A percentile compares a stretch with the other conserved stretches of the same genome.
Evolutionary conservation across 345 rosid genomes (phyloP).

Genomic region (Dipteronia dyeriana): DNA sequence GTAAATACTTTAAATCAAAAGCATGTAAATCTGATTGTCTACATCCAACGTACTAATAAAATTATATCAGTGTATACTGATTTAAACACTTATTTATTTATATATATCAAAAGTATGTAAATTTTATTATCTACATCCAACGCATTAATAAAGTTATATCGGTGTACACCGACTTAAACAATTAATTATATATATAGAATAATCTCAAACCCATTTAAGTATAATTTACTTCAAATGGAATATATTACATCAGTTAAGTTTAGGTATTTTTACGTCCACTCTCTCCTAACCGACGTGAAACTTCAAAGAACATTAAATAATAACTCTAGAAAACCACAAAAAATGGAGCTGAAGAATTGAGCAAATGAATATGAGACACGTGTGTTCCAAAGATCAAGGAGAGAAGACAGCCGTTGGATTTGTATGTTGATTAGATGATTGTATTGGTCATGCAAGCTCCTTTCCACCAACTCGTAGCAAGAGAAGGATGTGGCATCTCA

Average conservation of each 20-base stretch:
- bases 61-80: no score
- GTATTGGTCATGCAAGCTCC: constrained; percentile 4
- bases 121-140: no score
- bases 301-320: background rate
- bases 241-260: background rate
- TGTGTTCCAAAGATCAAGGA: background rate
- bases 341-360: background rate
- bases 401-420: background rate
- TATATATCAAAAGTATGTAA: no score
- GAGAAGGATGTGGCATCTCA: constrained; percentile 40
- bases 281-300: background rate
- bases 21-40: no score
- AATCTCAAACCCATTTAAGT: background rate
- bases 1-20: no score
- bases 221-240: no score
- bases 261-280: background rate
- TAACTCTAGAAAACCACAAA: background rate
- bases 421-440: background rate
- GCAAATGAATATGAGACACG: no score
- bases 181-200: background rate
- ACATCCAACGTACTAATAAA: no score
- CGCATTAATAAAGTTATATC: no score
- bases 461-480: constrained; percentile 10
- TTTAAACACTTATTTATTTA: no score
- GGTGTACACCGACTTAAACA: no score